Conservation (phyloP, 257 asterid species). For the Penstemon barbatus region DNA sequence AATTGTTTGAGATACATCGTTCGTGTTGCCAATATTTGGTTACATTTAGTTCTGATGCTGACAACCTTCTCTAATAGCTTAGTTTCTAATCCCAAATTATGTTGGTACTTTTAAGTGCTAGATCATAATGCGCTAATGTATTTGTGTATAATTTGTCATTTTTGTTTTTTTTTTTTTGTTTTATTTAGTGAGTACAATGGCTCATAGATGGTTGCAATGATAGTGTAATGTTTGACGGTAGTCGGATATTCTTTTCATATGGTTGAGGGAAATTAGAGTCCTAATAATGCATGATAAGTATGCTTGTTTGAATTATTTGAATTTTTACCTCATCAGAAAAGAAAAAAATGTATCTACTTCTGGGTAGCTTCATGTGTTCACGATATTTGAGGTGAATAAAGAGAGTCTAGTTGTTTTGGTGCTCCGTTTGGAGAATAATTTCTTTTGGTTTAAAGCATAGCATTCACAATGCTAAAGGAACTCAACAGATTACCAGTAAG, state of each 20-base stretch:
- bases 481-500: too few relatives aligned
- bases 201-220: neutral
- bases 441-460: neutral
- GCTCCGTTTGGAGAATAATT: neutral
- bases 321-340: neutral
- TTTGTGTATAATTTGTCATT: neutral
- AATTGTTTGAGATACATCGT: neutral
- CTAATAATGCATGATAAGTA: too few relatives aligned
- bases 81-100: neutral
- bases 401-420: neutral
- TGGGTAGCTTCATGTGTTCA: neutral
- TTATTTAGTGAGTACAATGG: neutral
- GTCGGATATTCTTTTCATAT: neutral
- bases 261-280: neutral
- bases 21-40: neutral
- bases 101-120: neutral
- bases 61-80: neutral
- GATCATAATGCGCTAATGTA: neutral
- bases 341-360: neutral
- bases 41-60: constrained; percentile 2
- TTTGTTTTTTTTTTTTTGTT: neutral
- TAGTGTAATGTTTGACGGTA: neutral
- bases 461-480: neutral
- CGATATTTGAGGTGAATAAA: neutral
- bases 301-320: neutral